Conservation (phyloP, 768 basidiomycete species). For the Psilocybe azurescens region DNA sequence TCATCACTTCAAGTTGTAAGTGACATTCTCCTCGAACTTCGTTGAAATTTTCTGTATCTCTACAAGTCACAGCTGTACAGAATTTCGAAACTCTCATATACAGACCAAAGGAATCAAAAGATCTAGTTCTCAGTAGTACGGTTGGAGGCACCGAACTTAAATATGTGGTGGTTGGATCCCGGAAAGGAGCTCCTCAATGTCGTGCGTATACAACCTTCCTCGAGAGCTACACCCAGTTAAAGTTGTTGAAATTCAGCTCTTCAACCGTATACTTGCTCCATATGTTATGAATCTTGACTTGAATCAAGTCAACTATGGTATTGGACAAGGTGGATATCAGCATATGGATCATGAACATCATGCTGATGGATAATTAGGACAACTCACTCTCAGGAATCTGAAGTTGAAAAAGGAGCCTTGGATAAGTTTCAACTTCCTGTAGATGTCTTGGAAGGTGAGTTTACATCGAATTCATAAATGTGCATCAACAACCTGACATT, state of each 20-base stretch:
- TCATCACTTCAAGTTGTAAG: neutral
- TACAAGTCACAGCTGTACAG: neutral
- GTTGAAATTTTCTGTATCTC: neutral
- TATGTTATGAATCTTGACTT: conserved; percentile 97
- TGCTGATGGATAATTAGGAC: conserved; percentile 49
- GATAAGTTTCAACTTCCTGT: conserved; percentile 96
- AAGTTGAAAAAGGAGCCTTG: conserved; percentile 91
- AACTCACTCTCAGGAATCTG: conserved; percentile 78
- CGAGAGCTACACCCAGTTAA: neutral
- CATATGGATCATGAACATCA: neutral
- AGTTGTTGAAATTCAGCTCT: conserved; percentile 51
- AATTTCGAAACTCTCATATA: neutral
- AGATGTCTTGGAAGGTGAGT: conserved; percentile 90
- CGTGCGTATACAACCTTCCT: conserved; percentile 45
- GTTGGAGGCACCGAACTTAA: neutral
- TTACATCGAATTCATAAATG: neutral
- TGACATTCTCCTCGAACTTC: too few species aligned
- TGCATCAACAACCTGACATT: neutral
- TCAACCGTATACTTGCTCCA: conserved; percentile 91
- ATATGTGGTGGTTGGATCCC: conserved; percentile 89
- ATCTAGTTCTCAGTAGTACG: neutral
- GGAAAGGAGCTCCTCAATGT: conserved; percentile 85
- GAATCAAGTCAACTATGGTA: conserved; percentile 93
- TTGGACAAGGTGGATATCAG: conserved; percentile 69
- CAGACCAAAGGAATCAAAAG: too few species aligned